Base-by-base conservation (phyloP, 1,284 basidiomycete genomes). In the Inonotus obliquus region DNA sequence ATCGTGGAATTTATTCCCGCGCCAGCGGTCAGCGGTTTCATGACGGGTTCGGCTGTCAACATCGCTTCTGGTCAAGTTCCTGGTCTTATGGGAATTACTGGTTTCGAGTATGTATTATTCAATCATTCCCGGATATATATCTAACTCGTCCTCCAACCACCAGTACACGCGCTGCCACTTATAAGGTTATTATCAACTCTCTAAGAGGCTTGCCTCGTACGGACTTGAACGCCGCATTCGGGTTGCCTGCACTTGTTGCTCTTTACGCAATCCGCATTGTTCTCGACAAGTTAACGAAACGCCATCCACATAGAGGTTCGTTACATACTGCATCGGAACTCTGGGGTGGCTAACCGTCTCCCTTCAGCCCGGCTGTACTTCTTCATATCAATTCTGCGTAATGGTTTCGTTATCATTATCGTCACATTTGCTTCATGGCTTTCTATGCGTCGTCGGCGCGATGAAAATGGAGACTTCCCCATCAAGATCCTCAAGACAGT, bases 1-100 rank as follows among this genome's bases (percentile, higher is more conserved):
- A 78, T 99, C 52, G 89, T 98, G 63, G 96, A 98, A 73, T 96
- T 98, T 72, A 98, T 97, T 66, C 89, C 92, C 19, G 80, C 84
- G 2, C 94, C 94, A 0, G 95, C 95, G 6, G 92, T 98, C 44
- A 92, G 92, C 65, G 95, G 94, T 14, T 98, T 91, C 74, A 92
- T 93, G 90, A 93, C 91, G 0, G 94, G 94, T 32, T 93, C 91
- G 25, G 94, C 94, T 29, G 86, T 96, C 75, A 95, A 80, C 72
- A 96, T 96, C 67, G 88, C 86, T 38, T 79, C 87, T 21, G 87
- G 92, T 23, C 95, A 98, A 74, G 81, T 96, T 5, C 92, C 93
- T 1, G 87, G 87, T 0, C 73, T 98, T 32, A 85, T 98, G 77
- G 95, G 95, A 44, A 89, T 92, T 62, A 80, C 84, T 63, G 86